phyloP scores from a whole-genome alignment of 352 stramenopile genomes.

The Phytophthora europaea region DNA sequence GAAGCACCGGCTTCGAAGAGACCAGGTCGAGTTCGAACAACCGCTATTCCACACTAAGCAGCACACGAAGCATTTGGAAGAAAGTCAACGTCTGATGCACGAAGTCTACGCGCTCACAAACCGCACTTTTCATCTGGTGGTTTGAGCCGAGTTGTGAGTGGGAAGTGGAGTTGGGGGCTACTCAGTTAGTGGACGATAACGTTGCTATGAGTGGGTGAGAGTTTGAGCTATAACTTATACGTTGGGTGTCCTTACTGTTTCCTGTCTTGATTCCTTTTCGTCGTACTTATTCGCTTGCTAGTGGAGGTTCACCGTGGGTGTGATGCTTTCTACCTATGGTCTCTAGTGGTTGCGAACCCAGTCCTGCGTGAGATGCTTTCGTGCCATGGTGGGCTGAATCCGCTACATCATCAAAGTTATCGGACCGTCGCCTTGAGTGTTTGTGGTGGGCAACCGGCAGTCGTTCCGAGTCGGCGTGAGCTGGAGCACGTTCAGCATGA shows the following conservation, averaged over 20 bases:
- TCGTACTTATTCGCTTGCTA: constrained; percentile 33
- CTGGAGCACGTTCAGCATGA: constrained; percentile 56
- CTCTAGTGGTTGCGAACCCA: constrained; percentile 36
- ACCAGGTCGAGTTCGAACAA: constrained; percentile 11
- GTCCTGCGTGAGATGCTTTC: constrained; percentile 27
- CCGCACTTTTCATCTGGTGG: constrained; percentile 42
- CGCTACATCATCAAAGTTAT: constrained; percentile 51
- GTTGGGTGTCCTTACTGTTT: constrained; percentile 12
- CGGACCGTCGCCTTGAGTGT: constrained; percentile 53
- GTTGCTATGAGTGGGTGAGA: constrained; percentile 1
- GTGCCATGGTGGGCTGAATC: constrained; percentile 32
- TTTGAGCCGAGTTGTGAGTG: constrained; percentile 17
- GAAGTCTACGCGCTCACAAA: constrained; percentile 35
- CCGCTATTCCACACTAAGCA: constrained; percentile 51
- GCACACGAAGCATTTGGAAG: constrained; percentile 51
- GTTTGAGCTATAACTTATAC: constrained; percentile 34
- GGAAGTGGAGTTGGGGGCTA: not conserved
- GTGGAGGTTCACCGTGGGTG: constrained; percentile 23
- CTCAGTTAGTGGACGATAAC: not conserved
- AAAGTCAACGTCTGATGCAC: constrained; percentile 51
- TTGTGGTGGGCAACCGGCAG: constrained; percentile 62
- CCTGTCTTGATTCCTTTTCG: constrained; percentile 23
- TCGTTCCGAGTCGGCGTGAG: constrained; percentile 55
- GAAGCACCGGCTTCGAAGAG: constrained; percentile 31
- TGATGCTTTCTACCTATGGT: constrained; percentile 39